Base-by-base conservation (phyloP, 2,329 filamentous ascomycete genomes). In the Cladosporium sp. region DNA sequence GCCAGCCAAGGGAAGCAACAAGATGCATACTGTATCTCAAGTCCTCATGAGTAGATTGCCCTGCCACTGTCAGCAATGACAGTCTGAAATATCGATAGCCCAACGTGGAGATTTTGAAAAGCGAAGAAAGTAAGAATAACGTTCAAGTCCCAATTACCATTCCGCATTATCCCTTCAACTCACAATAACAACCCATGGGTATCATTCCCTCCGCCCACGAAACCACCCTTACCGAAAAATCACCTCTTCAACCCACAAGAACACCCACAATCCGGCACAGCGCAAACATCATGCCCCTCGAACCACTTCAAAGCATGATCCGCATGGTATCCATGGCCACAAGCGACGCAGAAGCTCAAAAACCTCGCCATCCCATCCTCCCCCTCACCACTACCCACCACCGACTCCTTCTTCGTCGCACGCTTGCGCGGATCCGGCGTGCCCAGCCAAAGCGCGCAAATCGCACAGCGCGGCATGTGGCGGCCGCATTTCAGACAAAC, bases 241-340 rank as follows among this genome's bases (percentile, higher is more conserved):
- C 36, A 47, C 9, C 11, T 13, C 17, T 52, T 45, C 27, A 52
- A 30, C 11, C 50, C 43, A 67, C 78, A 82, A 58, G 74, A 67
- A 60, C 79, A 82, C 54, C 70, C 65, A 61, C 79, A 82, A 56
- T 77, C 76, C 48, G 76, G 74, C 53, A 79, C 77, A 2, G 79
- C 76, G 68, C 79, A 82, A 56, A 74, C 73, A 32, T 67, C 67
- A 65, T 80, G 76, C 57, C 71, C 72, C 18, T 63, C 65, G 64
- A 85, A 85, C 82, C 82, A 85, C 54, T 77, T 74, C 56, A 74
- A 68, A 9, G 82, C 82, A 70, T 85, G 82, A 64, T 81, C 71
- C 3, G 78, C 80, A 68, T 85, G 82, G 57, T 79, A 83, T 1
- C 80, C 81, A 69, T 85, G 82, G 57, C 78, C 79, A 62, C 82